phyloP scores from a whole-genome alignment of 805 yeast species.

The Lachancea thermotolerans region DNA sequence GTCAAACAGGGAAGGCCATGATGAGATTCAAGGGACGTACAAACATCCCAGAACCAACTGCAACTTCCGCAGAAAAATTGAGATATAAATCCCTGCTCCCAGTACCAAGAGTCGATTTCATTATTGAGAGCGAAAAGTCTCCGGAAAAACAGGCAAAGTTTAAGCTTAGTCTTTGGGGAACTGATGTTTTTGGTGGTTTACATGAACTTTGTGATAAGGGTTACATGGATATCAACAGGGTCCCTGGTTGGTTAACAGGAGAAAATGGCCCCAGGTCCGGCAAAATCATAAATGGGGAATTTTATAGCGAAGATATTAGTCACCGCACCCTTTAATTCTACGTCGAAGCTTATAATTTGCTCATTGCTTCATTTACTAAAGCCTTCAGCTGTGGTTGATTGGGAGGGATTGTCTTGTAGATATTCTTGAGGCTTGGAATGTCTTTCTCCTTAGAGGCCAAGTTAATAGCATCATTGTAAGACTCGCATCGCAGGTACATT shows the following conservation, averaged over 20 bases:
- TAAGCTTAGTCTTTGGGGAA: slow-evolving; percentile 45
- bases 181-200: slow-evolving; percentile 71
- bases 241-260: slow-evolving; percentile 78
- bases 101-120: slow-evolving; percentile 44
- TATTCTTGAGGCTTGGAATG: slow-evolving; percentile 17
- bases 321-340: neutral
- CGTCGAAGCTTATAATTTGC: slow-evolving; percentile 11
- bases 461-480: slow-evolving; percentile 40
- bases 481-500: slow-evolving; percentile 47
- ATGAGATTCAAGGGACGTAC: slow-evolving; percentile 53
- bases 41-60: slow-evolving; percentile 12
- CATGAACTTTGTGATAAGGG: slow-evolving; percentile 55
- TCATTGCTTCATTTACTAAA: slow-evolving; percentile 17
- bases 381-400: slow-evolving; percentile 23
- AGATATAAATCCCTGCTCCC: slow-evolving; percentile 51
- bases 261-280: slow-evolving; percentile 58
- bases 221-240: slow-evolving; percentile 42
- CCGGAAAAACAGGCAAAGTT: slow-evolving; percentile 22
- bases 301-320: slow-evolving; percentile 6
- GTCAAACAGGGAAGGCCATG: slow-evolving; percentile 20
- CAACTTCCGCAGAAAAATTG: slow-evolving; percentile 16
- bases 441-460: slow-evolving; percentile 26
- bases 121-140: slow-evolving; percentile 31
- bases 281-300: slow-evolving; percentile 34
- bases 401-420: slow-evolving; percentile 20